Percentiles rank a stretch among this genome's conserved stretches.
Conservation (phyloP, 73 alveolate genomes). For the Paramecium tetraurelia region DNA sequence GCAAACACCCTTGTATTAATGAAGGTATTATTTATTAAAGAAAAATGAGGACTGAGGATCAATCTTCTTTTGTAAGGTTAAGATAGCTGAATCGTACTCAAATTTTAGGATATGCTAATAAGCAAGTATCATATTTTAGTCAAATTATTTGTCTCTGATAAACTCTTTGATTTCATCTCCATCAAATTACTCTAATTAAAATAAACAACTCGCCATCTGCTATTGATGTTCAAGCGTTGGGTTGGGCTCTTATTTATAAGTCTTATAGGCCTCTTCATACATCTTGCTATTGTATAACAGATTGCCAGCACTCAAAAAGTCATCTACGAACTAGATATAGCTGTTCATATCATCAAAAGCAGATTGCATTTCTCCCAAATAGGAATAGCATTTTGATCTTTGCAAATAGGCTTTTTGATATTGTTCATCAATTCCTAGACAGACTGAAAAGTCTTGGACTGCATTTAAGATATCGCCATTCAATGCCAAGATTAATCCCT, state of each 20-base stretch:
- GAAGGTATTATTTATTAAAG: background rate
- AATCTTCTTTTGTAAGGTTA: background rate
- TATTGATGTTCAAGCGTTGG: background rate
- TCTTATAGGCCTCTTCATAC: conserved; percentile 57
- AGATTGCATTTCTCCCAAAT: background rate
- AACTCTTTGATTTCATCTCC: background rate
- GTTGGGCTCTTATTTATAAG: background rate
- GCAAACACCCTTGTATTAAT: background rate
- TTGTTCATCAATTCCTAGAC: conserved; percentile 22
- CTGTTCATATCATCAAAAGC: conserved; percentile 56
- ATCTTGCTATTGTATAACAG: conserved; percentile 1
- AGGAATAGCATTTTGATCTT: conserved; percentile 53
- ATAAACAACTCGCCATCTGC: background rate
- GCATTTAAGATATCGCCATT: conserved; percentile 43
- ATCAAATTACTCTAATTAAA: background rate
- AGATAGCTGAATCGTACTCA: background rate
- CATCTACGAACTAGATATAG: background rate
- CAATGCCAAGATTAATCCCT: conserved; percentile 38
- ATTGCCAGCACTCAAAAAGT: conserved; percentile 49
- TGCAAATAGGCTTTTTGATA: background rate
- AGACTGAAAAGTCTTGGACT: conserved; percentile 34
- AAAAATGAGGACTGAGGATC: background rate
- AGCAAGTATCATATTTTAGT: background rate
- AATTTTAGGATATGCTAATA: background rate
- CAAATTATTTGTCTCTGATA: background rate